Conservation (phyloP, 176 grass and related monocot genomes). For the Musa beccarii region DNA sequence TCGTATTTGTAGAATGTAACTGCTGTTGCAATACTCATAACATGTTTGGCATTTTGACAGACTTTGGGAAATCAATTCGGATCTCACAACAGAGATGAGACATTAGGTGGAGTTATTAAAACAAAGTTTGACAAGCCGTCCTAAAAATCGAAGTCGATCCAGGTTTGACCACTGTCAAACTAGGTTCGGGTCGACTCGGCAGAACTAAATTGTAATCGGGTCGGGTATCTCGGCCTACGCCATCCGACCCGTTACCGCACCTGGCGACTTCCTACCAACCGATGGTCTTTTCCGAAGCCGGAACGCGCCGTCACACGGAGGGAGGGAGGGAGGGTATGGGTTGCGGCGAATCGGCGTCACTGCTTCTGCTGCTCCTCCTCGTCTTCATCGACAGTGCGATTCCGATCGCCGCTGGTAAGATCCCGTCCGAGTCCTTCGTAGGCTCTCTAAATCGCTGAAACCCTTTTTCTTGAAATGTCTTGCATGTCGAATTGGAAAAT, state of each 20-base stretch:
- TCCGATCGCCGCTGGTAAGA: background rate
- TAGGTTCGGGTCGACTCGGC: background rate
- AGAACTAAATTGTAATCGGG: background rate
- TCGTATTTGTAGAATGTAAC: background rate
- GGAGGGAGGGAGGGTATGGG: background rate
- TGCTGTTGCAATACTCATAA: too few species aligned
- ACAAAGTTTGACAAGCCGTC: constrained; percentile 26
- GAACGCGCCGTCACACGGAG: background rate
- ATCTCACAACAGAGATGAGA: too few species aligned
- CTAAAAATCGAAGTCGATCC: too few species aligned
- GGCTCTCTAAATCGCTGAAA: too few species aligned
- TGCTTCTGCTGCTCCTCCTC: background rate
- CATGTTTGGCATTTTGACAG: constrained; percentile 26
- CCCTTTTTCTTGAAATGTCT: background rate
- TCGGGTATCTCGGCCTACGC: background rate
- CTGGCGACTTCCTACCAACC: background rate
- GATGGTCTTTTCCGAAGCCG: background rate
- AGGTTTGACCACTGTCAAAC: too few species aligned
- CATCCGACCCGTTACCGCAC: background rate
- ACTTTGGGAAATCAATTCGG: constrained; percentile 33
- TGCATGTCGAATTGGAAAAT: background rate
- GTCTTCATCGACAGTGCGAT: background rate
- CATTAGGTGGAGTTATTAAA: constrained; percentile 71
- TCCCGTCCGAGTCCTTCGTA: background rate
- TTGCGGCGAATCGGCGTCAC: background rate